phyloP scores from a whole-genome alignment of 331 rosid genomes.

The Arachis monticola region DNA sequence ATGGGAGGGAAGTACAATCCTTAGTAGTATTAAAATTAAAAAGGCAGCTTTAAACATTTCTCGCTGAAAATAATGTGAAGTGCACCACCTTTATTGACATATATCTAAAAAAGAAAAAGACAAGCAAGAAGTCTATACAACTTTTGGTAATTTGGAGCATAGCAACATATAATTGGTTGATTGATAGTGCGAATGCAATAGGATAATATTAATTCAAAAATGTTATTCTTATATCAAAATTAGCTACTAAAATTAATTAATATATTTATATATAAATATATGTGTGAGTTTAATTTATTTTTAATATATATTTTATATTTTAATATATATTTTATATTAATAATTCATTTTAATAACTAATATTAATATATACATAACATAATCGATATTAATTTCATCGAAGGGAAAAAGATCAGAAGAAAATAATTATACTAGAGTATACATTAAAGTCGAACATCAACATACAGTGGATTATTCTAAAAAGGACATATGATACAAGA shows the following conservation, averaged over 20 bases:
- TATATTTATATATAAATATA: no score
- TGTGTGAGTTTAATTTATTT: no score
- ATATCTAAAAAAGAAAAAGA: constrained; percentile 27
- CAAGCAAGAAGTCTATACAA: neutral
- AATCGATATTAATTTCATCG: neutral
- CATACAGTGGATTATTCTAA: neutral
- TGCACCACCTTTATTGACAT: constrained; percentile 36
- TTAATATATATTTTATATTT: no score
- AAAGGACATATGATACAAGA: neutral
- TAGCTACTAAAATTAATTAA: no score
- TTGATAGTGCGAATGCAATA: constrained; percentile 25
- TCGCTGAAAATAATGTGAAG: constrained; percentile 1
- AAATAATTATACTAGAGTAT: neutral
- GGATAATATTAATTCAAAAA: neutral
- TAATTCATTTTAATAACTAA: no score
- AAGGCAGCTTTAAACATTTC: neutral
- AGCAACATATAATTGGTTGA: neutral
- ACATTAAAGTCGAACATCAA: neutral
- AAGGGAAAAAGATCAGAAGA: neutral
- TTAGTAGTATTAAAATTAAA: neutral
- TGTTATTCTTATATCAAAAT: no score
- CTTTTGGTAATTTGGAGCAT: constrained; percentile 2
- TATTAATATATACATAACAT: no score
- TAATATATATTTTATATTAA: no score
- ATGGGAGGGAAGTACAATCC: neutral